Evolutionary conservation across 257 asterid genomes (phyloP).

Genomic region (Vinca minor): DNA sequence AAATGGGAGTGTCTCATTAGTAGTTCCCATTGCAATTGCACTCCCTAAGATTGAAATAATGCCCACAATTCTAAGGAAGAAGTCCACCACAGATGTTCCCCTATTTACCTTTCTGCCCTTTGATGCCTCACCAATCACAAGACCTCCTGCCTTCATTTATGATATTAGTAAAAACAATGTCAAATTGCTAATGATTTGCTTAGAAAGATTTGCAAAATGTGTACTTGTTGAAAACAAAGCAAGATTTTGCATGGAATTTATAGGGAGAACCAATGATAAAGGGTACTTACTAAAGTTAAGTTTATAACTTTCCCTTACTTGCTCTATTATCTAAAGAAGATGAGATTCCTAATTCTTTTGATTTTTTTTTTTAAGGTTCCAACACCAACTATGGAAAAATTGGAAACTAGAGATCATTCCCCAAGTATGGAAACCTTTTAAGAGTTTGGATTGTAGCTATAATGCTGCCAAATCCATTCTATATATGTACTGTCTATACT

Average conservation of each 20-base stretch:
- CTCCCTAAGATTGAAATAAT: slow-evolving; percentile 27
- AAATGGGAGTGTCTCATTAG: slow-evolving; percentile 33
- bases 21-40: slow-evolving; percentile 37
- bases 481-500: too few species aligned
- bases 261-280: background rate
- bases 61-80: slow-evolving; percentile 28
- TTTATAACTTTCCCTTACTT: slow-evolving; percentile 19
- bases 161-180: too few species aligned
- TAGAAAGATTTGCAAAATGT: background rate
- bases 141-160: slow-evolving; percentile 21
- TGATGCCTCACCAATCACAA: slow-evolving; percentile 17
- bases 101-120: slow-evolving; percentile 6
- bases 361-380: slow-evolving; percentile 11
- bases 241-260: slow-evolving; percentile 13
- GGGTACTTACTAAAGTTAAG: slow-evolving; percentile 15
- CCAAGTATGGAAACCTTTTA: background rate
- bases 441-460: too few species aligned
- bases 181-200: too few species aligned
- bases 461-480: background rate
- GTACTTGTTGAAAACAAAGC: background rate
- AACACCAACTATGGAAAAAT: slow-evolving; percentile 22
- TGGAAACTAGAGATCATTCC: background rate
- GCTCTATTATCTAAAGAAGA: slow-evolving; percentile 5
- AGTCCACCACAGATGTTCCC: slow-evolving; percentile 27
- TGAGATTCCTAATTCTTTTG: too few species aligned